Base-by-base conservation (phyloP, 1,284 basidiomycete species). In the Cryptococcus floricola region DNA sequence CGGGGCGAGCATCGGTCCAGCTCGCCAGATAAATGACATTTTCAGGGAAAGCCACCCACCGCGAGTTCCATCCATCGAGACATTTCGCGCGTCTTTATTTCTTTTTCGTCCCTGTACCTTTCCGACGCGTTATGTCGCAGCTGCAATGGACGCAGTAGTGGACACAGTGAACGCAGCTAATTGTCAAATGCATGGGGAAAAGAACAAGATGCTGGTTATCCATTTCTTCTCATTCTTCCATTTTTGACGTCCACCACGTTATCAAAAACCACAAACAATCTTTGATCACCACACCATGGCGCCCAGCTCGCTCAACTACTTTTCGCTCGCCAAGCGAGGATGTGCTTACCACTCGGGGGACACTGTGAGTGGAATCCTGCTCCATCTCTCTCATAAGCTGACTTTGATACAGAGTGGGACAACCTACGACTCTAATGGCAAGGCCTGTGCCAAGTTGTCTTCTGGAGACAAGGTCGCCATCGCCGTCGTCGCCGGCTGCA, bases 381-480 rank as follows among this genome's bases (percentile, higher is more conserved):
- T 42, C 25, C n/a, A 13, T 14, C 12, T 19, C 13, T 18, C 9
- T 12, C n/a, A 14, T 18, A 14, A 5, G 38, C 52, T 53, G 46
- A 50, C 48, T 37, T 19, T 10, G 27, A n/a, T 14, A 49, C 53
- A 70, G 69, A 61, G 58, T 23, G 65, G 65, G 0, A 58, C 53
- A 10, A 59, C 61, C 6, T 73, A 64, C 51, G 69, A 73, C 46
- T 58, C 63, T 5, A 51, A 64, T 14, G 71, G 71, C 10, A 59
- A 67, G 12, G 53, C 60, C 1, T 71, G 69, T 54, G 48, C 53
- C 13, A 38, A 52, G 3, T 27, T 70, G n/a, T 51, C 59, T 5
- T 39, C 48, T 1, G 61, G 63, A 16, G 67, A 70, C 46, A 63
- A 59, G 52, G 28, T 62, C 4, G 60, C 57, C 19, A 47, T 71